Base-by-base conservation (phyloP, 106 monocot species). In the Acorus calamus region DNA sequence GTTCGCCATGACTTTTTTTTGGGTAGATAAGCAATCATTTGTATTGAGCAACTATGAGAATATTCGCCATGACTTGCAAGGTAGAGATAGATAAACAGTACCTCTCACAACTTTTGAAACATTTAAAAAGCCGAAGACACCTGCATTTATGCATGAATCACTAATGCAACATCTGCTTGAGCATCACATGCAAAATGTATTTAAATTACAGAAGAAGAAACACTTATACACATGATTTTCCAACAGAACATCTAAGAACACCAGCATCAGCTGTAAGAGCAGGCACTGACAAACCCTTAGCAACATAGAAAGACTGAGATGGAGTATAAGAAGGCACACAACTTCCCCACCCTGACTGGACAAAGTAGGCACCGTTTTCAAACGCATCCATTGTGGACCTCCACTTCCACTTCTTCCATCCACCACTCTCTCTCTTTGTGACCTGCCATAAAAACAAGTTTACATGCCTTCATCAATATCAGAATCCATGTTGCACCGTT, bases 331-430 rank as follows among this genome's bases (percentile, higher is more conserved):
- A 12, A 4, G 84, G 80, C 4, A 68, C 46, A 11, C 50, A 67
- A 55, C 49, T 74, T 44, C 84, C 84, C 65, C 68, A 80, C 50
- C 84, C 84, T 0, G 84, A 85, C 13, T 70, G 84, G 2, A 80
- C 74, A 51, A 85, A 85, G 65, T 68, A 85, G 53, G 84, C 84
- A 2, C 71, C 84, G 49, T 80, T 74, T 46, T 71, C 2, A 47
- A 85, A 85, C 0, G 64, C 3, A 59, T 85, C 84, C 46, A 68
- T 57, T 4, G 77, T 54, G 0, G 84, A 85, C 49, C 74, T 85
- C 80, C 84, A 85, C 50, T 80, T 85, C 84, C 84, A 80, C 7
- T 59, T 75, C 56, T 71, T 67, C 84, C 80, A 85, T 42, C 67
- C 70, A 49, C 53, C 60, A 2, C 7, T 6, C 49, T 74, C 84